Conservation (phyloP, 2,329 filamentous ascomycete genomes). For the Ophiostoma novo-ulmi region DNA sequence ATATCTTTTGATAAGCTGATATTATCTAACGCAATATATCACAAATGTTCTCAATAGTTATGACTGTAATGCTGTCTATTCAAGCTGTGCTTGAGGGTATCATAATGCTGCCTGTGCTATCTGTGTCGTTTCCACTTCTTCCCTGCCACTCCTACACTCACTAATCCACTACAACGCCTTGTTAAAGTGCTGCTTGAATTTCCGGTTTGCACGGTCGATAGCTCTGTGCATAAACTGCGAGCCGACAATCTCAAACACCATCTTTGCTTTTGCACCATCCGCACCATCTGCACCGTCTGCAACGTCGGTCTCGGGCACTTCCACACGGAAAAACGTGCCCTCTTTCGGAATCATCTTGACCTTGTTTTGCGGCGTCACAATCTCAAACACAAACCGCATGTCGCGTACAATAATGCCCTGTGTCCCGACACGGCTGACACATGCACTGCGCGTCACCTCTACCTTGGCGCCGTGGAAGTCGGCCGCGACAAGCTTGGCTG, state of each 20-base stretch:
- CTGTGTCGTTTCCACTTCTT: not conserved
- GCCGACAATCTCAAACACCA: slow-evolving; percentile 82
- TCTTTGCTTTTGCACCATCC: slow-evolving; percentile 20
- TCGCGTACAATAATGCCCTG: slow-evolving; percentile 86
- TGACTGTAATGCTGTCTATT: not conserved
- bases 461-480: slow-evolving; percentile 86
- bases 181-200: slow-evolving; percentile 82
- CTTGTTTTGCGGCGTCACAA: slow-evolving; percentile 66
- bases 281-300: not conserved
- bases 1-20: slow-evolving; percentile 62
- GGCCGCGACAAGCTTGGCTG: slow-evolving; percentile 73
- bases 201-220: slow-evolving; percentile 80
- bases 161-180: slow-evolving; percentile 57
- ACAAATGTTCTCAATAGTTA: not conserved
- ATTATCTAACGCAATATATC: too few species aligned
- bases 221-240: slow-evolving; percentile 80
- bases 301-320: slow-evolving; percentile 44
- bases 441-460: slow-evolving; percentile 76
- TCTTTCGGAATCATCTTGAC: slow-evolving; percentile 85
- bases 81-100: slow-evolving; percentile 18
- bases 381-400: slow-evolving; percentile 76
- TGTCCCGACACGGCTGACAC: slow-evolving; percentile 74
- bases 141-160: too few species aligned
- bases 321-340: slow-evolving; percentile 75
- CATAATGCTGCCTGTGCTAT: slow-evolving; percentile 11